A percentile compares a stretch with the other conserved stretches of the same genome.
These are phyloP conservation scores for Tolypocladium pustulatum DNA, from an alignment of 2,329 filamentous ascomycete genomes.

Conservation along the genomic window DNA sequence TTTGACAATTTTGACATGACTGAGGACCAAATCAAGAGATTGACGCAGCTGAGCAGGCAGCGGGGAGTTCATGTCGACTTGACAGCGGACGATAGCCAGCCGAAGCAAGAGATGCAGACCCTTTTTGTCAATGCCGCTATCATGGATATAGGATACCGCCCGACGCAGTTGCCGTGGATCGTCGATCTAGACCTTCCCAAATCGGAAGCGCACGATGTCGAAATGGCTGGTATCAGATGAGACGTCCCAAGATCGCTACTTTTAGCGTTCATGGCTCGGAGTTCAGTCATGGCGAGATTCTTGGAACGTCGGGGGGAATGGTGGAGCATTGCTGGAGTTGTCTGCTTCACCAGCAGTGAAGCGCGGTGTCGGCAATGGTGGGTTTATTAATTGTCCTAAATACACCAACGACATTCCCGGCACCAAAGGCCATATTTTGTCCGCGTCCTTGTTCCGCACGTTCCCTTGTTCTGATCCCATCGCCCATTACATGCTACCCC, in stretches of 20 bases:
- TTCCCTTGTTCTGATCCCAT: not conserved
- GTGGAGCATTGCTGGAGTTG: not conserved
- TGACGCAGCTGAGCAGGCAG: conserved; percentile 12
- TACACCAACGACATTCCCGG: not conserved
- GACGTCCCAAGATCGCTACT: not conserved
- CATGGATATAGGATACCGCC: conserved; percentile 29
- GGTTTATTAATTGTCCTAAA: not conserved
- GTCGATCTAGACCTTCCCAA: conserved; percentile 33
- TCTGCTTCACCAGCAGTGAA: not conserved
- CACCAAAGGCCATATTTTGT: not conserved
- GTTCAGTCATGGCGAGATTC: not conserved
- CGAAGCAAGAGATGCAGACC: conserved; percentile 34
- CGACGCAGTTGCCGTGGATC: conserved; percentile 40
- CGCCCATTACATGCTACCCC: not conserved
- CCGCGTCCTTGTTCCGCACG: not conserved
- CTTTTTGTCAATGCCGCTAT: conserved; percentile 52
- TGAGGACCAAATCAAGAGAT: conserved; percentile 6
- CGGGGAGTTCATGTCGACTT: conserved; percentile 27
- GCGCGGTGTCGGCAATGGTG: not conserved
- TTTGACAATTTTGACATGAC: conserved; percentile 8
- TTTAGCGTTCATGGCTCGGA: not conserved
- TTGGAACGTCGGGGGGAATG: not conserved
- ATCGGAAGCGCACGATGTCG: not conserved
- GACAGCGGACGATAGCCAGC: conserved; percentile 12
- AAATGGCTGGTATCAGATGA: not conserved